Base-by-base conservation (phyloP, 2,329 filamentous ascomycete genomes). In the Hymenoscyphus salicellus region DNA sequence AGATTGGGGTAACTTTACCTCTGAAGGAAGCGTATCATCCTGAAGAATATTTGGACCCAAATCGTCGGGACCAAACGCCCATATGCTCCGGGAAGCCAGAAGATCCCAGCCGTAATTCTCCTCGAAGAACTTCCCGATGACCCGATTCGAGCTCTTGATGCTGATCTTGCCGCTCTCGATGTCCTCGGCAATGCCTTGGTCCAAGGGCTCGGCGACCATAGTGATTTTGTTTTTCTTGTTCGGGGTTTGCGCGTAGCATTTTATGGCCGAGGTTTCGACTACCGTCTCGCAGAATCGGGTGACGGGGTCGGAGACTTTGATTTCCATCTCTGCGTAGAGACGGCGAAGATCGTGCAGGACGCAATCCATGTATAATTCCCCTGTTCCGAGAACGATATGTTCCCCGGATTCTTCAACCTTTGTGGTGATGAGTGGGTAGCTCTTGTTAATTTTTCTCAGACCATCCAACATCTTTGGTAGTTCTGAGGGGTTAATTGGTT, bases 181-280 rank as follows among this genome's bases (percentile, higher is more conserved):
- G 73, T 99, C 95, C 73, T 91, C 89, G 5, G 94, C 92, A 68
- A 99, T 96, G 17, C 95, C 95, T 72, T 96, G 91, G 71, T 99
- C 95, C 16, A 99, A 81, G 38, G 95, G 94, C 77, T 99, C 95
- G 3, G 95, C 95, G 64, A 98, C 91, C 92, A 99, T 97, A 41
- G 95, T 98, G 73, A 99, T 90, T 78, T 96, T 97, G 81, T 99
- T 99, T 82, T 97, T 97, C 81, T 99, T 99, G 81, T 99, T 99
- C 1, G 95, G 95, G 2, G 95, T 98, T 71, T 97, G 88, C 26
- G 95, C 94, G 77, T 97, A 99, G 80, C 95, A 99, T 79, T 97
- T 97, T 65, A 96, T 97, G 23, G 93, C 93, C 20, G 93, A 97
- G 70, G 95, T 96, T 77, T 99, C 95, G 43, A 97, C 93, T 30